Evolutionary conservation across 2,329 filamentous ascomycete genomes (phyloP), one percentile per base, ranked within the genome.

Genomic region (Epichloe brachyelytri): DNA sequence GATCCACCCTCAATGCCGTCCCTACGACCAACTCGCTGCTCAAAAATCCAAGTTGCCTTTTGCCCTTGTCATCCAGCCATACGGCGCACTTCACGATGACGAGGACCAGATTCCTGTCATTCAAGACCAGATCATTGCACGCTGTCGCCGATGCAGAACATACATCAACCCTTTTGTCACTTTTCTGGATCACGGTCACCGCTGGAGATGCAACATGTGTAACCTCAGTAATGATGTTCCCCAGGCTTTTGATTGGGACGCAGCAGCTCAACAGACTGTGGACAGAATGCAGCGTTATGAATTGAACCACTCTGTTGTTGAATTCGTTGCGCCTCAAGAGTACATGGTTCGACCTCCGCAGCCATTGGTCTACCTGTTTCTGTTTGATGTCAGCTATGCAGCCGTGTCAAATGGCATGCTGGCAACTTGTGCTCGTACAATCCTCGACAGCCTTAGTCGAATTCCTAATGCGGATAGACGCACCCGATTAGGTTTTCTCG

Each of bases 201-300:
- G 93, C 64, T 98, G 93, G 93, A 85, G 91, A 63, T 98, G 93
- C 74, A 98, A 98, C 71, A 96, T 98, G 90, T 98, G 93, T 70
- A 97, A 95, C 68, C 76, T 98, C 57, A 96, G 90, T 59, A 98
- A 98, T 66, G 93, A 98, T 61, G 91, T 97, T 39, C 93, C 93
- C n/a, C 93, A 98, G 69, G 90, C 90, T 38, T 98, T 98, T 59
- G 93, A 98, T 66, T 98, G 93, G 93, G 93, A 98, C 69, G 84
- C 88, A 36, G 85, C 88, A 43, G 77, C 89, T 50, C 91, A 97
- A 69, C 90, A 95, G 73, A 86, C 82, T 49, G 84, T 94, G 48
- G 91, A 98, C 66, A 77, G 93, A 63, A 95, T 93, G 86, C 84
- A 94, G 66, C 79, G 93, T 60, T 79, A 88, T 39, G 93, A 98